These are phyloP conservation scores for Tanacetum coccineum DNA, from an alignment of 129 eudicot genomes.

Conservation along the genomic window DNA sequence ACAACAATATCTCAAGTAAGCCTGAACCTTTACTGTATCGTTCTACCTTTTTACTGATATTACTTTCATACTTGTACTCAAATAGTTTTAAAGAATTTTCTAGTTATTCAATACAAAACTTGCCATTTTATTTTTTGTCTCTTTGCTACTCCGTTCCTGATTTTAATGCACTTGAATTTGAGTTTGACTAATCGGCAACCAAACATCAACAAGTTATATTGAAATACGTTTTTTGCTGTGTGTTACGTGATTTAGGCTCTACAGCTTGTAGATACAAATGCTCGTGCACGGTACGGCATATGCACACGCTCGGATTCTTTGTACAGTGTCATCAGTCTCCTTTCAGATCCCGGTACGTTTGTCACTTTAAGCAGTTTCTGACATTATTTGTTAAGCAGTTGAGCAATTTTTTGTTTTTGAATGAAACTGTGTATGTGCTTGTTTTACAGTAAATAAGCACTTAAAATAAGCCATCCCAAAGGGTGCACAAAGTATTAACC, in stretches of 20 bases:
- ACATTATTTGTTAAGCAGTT: too few relatives aligned
- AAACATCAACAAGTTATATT: background rate
- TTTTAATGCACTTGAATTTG: too few relatives aligned
- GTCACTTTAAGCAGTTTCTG: background rate
- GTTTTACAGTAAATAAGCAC: too few relatives aligned
- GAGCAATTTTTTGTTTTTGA: too few relatives aligned
- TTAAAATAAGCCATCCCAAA: too few relatives aligned
- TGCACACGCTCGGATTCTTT: slow-evolving; percentile 67
- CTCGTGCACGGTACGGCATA: slow-evolving; percentile 36
- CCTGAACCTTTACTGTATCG: background rate
- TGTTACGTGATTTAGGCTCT: slow-evolving; percentile 43
- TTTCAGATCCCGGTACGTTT: slow-evolving; percentile 57
- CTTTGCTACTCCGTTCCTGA: too few relatives aligned
- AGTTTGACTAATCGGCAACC: slow-evolving; percentile 1
- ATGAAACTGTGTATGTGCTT: too few relatives aligned
- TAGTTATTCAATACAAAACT: background rate
- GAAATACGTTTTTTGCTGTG: background rate
- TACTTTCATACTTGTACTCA: background rate
- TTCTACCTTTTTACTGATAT: background rate
- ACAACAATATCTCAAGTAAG: slow-evolving; percentile 61
- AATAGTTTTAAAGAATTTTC: background rate
- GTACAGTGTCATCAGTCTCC: slow-evolving; percentile 51
- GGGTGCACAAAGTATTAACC: too few relatives aligned
- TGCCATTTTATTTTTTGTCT: too few relatives aligned
- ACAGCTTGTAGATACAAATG: slow-evolving; percentile 36